Evolutionary conservation across 2,329 filamentous ascomycete genomes (phyloP).

Genomic region (Fusarium humuli): DNA sequence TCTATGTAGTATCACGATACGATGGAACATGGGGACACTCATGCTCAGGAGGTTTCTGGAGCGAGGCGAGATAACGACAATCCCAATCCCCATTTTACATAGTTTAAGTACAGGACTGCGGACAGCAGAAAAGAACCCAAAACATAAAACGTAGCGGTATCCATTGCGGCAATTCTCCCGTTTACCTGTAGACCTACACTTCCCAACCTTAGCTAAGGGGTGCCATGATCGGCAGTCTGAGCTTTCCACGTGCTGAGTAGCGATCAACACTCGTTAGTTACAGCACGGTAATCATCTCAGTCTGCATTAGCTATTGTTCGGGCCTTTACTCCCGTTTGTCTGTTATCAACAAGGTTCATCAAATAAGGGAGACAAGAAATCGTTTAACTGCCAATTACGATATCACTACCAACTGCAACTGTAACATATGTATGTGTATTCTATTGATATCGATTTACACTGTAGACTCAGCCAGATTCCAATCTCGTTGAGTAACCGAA

Average conservation of each 20-base stretch:
- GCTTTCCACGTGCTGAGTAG: conserved; percentile 19
- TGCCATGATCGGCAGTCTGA: conserved; percentile 29
- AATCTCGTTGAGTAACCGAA: not conserved
- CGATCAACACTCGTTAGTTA: conserved; percentile 4
- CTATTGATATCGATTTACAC: conserved; percentile 6
- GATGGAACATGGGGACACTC: conserved; percentile 20
- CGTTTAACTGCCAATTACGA: not conserved
- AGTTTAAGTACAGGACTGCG: conserved; percentile 3
- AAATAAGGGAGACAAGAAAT: not conserved
- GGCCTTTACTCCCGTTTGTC: conserved; percentile 1
- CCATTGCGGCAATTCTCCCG: not conserved
- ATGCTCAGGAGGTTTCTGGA: conserved; percentile 23
- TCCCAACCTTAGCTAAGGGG: not conserved
- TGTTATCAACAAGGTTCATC: not conserved
- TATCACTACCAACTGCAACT: not conserved
- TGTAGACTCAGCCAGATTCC: not conserved
- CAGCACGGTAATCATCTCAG: not conserved
- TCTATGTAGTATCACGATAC: conserved; percentile 5
- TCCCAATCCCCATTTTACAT: conserved; percentile 6
- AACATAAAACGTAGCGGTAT: not conserved
- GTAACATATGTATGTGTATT: not conserved
- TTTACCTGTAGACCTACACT: not conserved
- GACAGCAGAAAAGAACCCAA: not conserved
- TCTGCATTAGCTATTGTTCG: not conserved
- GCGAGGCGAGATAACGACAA: conserved; percentile 26